A percentile compares a stretch with the other conserved stretches of the same genome.
Evolutionary conservation across 805 yeast genomes (phyloP).

Genomic region (Tetrapisispora nanseiensis): DNA sequence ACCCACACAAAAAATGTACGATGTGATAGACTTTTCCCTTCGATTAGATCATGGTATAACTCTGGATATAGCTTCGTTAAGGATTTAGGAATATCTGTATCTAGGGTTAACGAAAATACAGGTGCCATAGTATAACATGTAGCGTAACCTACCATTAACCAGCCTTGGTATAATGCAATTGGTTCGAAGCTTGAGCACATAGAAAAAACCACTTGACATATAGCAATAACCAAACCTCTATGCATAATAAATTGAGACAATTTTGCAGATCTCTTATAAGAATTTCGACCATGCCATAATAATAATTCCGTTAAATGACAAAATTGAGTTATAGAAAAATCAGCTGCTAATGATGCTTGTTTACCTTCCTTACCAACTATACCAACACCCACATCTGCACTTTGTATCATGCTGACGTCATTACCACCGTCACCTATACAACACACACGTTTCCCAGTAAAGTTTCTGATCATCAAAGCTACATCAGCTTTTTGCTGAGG

Average conservation of each 20-base stretch:
- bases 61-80: slow-evolving; percentile 89
- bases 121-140: slow-evolving; percentile 98
- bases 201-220: slow-evolving; percentile 90
- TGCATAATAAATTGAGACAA: slow-evolving; percentile 93
- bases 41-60: slow-evolving; percentile 81
- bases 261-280: slow-evolving; percentile 92
- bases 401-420: slow-evolving; percentile 97
- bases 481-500: slow-evolving; percentile 98
- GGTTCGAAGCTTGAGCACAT: slow-evolving; percentile 86
- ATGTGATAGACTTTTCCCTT: slow-evolving; percentile 79
- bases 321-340: slow-evolving; percentile 87
- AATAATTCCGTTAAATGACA: slow-evolving; percentile 77
- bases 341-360: slow-evolving; percentile 96
- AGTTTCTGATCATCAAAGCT: slow-evolving; percentile 64
- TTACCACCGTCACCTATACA: slow-evolving; percentile 99
- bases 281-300: slow-evolving; percentile 97
- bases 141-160: slow-evolving; percentile 97
- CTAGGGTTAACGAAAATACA: slow-evolving; percentile 84
- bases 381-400: slow-evolving; percentile 98
- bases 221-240: slow-evolving; percentile 86
- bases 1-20: slow-evolving; percentile 89
- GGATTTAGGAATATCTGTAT: slow-evolving; percentile 82
- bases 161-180: slow-evolving; percentile 87
- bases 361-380: slow-evolving; percentile 98
- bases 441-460: slow-evolving; percentile 84